Evolutionary conservation across 495 filamentous ascomycete species (phyloP).

Genomic region (Xeromyces bisporus): DNA sequence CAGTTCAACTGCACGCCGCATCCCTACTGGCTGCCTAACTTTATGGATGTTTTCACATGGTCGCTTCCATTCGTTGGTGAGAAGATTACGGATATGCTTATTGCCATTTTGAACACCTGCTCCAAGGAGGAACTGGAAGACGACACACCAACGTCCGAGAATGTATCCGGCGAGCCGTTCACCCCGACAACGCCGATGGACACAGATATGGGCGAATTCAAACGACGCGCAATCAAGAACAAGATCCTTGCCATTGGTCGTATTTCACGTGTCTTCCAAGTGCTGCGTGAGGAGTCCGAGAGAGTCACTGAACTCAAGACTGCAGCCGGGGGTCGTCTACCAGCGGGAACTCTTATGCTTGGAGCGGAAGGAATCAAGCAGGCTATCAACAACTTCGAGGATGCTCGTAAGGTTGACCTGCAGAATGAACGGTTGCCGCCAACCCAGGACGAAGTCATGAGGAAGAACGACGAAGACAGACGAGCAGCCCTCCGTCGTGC

Average conservation of each 20-base stretch:
- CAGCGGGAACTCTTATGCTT: conserved; percentile 91
- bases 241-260: conserved; percentile 97
- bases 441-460: conserved; percentile 75
- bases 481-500: conserved; percentile 72
- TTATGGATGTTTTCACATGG: conserved; percentile 99
- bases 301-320: conserved; percentile 95
- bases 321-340: conserved; percentile 79
- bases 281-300: conserved; percentile 93
- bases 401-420: conserved; percentile 92
- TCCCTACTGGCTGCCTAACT: conserved; percentile 98
- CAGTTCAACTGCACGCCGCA: conserved; percentile 99
- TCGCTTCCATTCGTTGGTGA: conserved; percentile 96
- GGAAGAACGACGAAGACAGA: conserved; percentile 60
- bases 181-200: conserved; percentile 59
- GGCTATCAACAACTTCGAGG: conserved; percentile 93
- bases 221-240: conserved; percentile 94
- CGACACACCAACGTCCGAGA: conserved; percentile 47
- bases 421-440: conserved; percentile 93
- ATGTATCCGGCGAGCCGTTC: conserved; percentile 41
- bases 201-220: conserved; percentile 73
- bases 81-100: conserved; percentile 99
- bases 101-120: conserved; percentile 93
- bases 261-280: conserved; percentile 94
- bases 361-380: conserved; percentile 98
- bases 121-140: conserved; percentile 91